These are phyloP conservation scores for Verticillium klebahnii DNA, from an alignment of 2,329 filamentous ascomycete species.

Conservation along the genomic window DNA sequence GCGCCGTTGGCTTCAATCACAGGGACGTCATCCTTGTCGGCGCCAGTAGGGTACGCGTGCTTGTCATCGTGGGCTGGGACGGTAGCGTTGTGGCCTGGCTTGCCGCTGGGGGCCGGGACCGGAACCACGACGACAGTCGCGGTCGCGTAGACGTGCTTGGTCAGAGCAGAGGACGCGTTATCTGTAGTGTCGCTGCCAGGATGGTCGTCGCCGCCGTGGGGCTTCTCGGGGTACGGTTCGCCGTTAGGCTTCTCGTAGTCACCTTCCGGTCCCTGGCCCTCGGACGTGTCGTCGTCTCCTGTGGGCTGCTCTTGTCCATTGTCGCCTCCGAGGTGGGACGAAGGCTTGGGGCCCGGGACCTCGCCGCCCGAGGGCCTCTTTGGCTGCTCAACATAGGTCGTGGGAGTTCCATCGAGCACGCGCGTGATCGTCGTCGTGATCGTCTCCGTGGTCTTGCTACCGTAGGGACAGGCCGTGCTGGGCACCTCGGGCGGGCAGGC, in stretches of 20 bases:
- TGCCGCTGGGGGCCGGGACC: neutral
- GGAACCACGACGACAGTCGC: neutral
- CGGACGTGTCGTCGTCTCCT: too few relatives aligned
- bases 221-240: too few relatives aligned
- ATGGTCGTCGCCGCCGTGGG: neutral
- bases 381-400: neutral
- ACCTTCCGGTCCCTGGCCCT: neutral
- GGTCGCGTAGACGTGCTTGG: conserved; percentile 1
- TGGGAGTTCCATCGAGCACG: neutral
- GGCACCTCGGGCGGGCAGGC: conserved; percentile 43
- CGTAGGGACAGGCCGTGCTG: conserved; percentile 26
- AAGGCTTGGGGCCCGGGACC: neutral
- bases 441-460: conserved; percentile 32
- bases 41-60: neutral
- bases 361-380: neutral
- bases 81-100: conserved; percentile 3
- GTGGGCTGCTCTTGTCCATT: neutral
- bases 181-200: neutral
- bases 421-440: conserved; percentile 19
- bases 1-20: neutral
- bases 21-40: neutral
- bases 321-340: neutral
- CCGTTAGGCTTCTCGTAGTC: neutral
- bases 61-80: neutral
- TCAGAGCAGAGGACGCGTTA: neutral